A percentile compares a stretch with the other conserved stretches of the same genome.
Evolutionary conservation across 352 stramenopile genomes (phyloP).

Genomic region (Phytophthora pinifolia): DNA sequence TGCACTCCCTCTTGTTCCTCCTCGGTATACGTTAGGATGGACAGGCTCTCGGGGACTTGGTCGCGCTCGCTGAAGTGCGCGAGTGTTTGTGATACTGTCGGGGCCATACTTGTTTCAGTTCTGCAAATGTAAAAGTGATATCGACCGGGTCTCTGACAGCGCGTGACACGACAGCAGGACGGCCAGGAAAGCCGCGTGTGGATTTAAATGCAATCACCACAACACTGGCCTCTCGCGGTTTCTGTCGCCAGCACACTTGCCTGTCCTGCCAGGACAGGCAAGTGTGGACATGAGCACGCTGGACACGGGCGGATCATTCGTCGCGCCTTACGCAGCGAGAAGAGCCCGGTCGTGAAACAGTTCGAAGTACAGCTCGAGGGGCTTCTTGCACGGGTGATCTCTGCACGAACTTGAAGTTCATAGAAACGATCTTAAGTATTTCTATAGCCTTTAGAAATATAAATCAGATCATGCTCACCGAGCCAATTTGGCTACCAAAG

Average conservation of each 20-base stretch:
- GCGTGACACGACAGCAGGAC: not conserved
- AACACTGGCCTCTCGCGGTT: slow-evolving; percentile 21
- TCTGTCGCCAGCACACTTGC: slow-evolving; percentile 28
- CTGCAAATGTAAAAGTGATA: slow-evolving; percentile 23
- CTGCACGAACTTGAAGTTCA: no score
- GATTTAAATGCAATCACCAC: slow-evolving; percentile 15
- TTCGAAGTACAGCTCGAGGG: no score
- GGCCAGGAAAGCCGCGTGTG: slow-evolving; percentile 16
- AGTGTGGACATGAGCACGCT: no score
- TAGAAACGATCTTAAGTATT: no score
- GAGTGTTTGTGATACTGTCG: slow-evolving; percentile 10
- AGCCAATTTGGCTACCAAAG: no score
- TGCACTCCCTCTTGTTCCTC: slow-evolving; percentile 16
- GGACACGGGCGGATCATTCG: slow-evolving; percentile 11
- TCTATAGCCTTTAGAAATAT: no score
- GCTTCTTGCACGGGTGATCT: no score
- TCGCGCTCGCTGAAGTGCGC: slow-evolving; percentile 26
- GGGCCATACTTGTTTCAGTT: slow-evolving; percentile 17
- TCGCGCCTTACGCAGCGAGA: slow-evolving; percentile 8
- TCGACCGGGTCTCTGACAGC: slow-evolving; percentile 2
- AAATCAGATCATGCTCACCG: no score
- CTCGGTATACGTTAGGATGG: slow-evolving; percentile 26
- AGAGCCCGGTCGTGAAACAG: slow-evolving; percentile 1
- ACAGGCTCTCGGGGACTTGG: slow-evolving; percentile 19
- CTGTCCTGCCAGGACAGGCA: slow-evolving; percentile 14